These are phyloP conservation scores for Epichloe gansuensis DNA, from an alignment of 2,329 filamentous ascomycete species.

Conservation along the genomic window DNA sequence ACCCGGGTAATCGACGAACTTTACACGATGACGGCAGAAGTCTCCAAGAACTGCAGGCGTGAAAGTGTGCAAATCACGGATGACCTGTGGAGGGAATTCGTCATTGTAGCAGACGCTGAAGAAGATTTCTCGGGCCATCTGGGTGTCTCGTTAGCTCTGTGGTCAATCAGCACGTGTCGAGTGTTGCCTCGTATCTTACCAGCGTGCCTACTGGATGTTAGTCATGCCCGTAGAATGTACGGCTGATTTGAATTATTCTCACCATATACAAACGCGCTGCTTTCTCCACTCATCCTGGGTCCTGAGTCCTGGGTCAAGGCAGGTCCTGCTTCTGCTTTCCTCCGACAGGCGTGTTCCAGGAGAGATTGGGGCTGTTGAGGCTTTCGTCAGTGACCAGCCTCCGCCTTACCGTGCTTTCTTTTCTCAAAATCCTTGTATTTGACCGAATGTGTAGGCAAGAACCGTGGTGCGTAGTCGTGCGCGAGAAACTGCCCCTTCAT, in stretches of 20 bases:
- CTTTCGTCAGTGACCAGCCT: no score
- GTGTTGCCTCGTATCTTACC: slow-evolving; percentile 12
- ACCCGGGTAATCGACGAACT: slow-evolving; percentile 64
- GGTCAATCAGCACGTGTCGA: neutral
- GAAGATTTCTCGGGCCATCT: slow-evolving; percentile 80
- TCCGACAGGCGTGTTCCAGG: no score
- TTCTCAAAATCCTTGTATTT: no score
- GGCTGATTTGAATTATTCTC: slow-evolving; percentile 5
- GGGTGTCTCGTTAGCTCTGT: slow-evolving; percentile 11
- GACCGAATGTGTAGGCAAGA: no score
- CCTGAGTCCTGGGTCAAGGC: no score
- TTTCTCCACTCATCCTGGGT: slow-evolving; percentile 26
- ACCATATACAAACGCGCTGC: slow-evolving; percentile 47
- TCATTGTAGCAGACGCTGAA: slow-evolving; percentile 67
- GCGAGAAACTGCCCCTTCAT: no score
- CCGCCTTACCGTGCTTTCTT: no score
- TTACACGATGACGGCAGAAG: slow-evolving; percentile 59
- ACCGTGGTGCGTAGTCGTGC: no score
- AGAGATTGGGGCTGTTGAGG: no score
- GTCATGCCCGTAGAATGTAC: slow-evolving; percentile 1
- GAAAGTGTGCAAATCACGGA: slow-evolving; percentile 46
- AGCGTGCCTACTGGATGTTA: slow-evolving; percentile 19
- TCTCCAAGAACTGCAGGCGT: slow-evolving; percentile 62
- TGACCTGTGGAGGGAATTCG: slow-evolving; percentile 31
- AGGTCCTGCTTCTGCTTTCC: no score